phyloP scores from a whole-genome alignment of 2,329 filamentous ascomycete genomes.

The Alternaria arborescens region DNA sequence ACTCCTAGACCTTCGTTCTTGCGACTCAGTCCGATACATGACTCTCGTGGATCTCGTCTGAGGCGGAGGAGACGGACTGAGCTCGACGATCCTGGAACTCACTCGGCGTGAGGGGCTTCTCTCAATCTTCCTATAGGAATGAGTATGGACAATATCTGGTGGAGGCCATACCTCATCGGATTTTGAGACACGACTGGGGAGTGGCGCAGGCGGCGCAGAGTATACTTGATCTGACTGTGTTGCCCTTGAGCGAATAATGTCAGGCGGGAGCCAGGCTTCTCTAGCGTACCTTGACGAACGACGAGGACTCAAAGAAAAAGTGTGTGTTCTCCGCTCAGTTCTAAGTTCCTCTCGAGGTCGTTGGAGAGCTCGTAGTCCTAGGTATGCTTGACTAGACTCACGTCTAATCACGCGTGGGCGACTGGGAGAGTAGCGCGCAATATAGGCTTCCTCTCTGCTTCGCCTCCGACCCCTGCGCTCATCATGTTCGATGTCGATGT shows the following conservation, averaged over 20 bases:
- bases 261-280: constrained; percentile 29
- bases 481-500: constrained; percentile 25
- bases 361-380: constrained; percentile 39
- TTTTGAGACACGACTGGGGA: constrained; percentile 12
- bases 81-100: constrained; percentile 33
- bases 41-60: constrained; percentile 24
- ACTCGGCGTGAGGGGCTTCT: constrained; percentile 14
- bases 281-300: constrained; percentile 26
- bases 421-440: constrained; percentile 27
- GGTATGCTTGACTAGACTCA: constrained; percentile 28
- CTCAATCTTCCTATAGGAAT: constrained; percentile 26
- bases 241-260: constrained; percentile 22
- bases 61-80: constrained; percentile 37
- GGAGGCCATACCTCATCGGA: constrained; percentile 34
- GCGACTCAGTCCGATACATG: constrained; percentile 26
- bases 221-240: constrained; percentile 6
- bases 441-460: constrained; percentile 31
- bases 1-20: constrained; percentile 22
- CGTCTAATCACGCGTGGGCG: constrained; percentile 26
- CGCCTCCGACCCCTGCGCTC: constrained; percentile 36
- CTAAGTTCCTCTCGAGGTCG: constrained; percentile 20
- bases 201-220: constrained; percentile 4
- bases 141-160: constrained; percentile 36
- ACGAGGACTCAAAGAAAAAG: constrained; percentile 34
- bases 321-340: constrained; percentile 20